Base-by-base conservation (phyloP, 2,329 filamentous ascomycete species). In the Phaeophleospora eucalypticola region DNA sequence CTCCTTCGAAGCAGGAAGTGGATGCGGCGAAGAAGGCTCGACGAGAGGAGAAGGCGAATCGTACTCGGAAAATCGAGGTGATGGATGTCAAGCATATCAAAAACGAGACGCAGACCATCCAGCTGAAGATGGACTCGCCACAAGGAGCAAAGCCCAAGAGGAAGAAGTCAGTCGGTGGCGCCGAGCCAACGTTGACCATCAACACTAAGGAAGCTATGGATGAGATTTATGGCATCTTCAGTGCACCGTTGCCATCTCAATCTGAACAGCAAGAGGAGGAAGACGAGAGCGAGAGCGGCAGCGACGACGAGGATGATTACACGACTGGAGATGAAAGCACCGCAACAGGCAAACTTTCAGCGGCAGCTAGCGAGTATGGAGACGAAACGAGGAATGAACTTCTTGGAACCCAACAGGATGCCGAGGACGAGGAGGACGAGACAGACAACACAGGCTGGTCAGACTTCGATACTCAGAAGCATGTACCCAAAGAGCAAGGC, bases 221-320 rank as follows among this genome's bases (percentile, higher is more conserved):
- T 58, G 93, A 98, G 58, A 96, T 98, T 43, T 97, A 97, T 61
- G 89, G 89, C 48, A 88, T 98, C 39, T 98, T 97, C 70, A 97
- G 93, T 61, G 87, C 93, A 48, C 91, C 93, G 1, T 67, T 91
- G 29, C 77, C 78, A 52, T 71, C 72, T 27, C 68, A 69, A 15
- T 65, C 71, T 2, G 69, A 70, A 24, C 65, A 69, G 33, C 65
- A 69, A 0, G 78, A 75, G 18, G 75, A 76, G 2, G 82, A 88
- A 12, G 83, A 84, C 46, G 82, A 85, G 37, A 86, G 75, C 45
- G 80, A 80, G 47, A 81, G 84, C 40, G 86, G 75, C 48, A 80
- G 80, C 32, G 77, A 89, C 57, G 56, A 53, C 27, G 76, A 84
- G 57, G 80, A 90, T 54, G 84, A 88, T 57, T 95, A 93, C 65